Evolutionary conservation across 768 basidiomycete species (phyloP), one percentile per base, ranked within the genome.

Genomic region (Stropharia rugosoannulata): DNA sequence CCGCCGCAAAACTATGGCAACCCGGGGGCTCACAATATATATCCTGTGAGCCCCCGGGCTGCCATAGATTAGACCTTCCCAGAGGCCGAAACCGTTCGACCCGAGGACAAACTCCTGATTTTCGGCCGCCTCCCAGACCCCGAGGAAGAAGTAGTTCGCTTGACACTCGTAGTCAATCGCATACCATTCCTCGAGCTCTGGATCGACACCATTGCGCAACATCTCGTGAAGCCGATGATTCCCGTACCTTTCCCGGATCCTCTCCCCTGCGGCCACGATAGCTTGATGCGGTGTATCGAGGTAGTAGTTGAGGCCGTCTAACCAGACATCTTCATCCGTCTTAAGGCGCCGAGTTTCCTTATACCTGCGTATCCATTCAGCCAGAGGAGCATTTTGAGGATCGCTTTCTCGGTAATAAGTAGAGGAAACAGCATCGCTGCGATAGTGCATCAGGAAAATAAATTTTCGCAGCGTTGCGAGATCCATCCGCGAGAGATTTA

Each of bases 401-500:
- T 69, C 59, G 4, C 59, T 55, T 22, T 67, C 70, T 15, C 69
- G 59, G 32, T 68, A 71, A 56, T 73, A 72, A 5, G 54, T 58
- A 2, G 46, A 27, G 12, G 64, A 58, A 1, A 62, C 50, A 1
- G 61, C 60, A n/a, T 55, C 60, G 18, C 59, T 59, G 7, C 73
- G 68, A 54, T 68, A 70, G 38, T 72, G 65, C 71, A 74, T 70
- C 18, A 75, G 36, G 50, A 73, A 73, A 7, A 75, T 59, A 49
- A 75, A 75, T 56, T 72, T 75, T 3, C 72, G 63, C 32, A 75
- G 54, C 4, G 51, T 61, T 7, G 70, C 64, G 2, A 75, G 59
- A 12, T 64, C 61, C 16, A 60, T 60, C 27, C 73, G 56, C 18
- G 66, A 61, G n/a, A 73, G n/a, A 15, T 54, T 44, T 22, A 70